Evolutionary conservation across 345 rosid genomes (phyloP).

Genomic region (Salix viminalis): DNA sequence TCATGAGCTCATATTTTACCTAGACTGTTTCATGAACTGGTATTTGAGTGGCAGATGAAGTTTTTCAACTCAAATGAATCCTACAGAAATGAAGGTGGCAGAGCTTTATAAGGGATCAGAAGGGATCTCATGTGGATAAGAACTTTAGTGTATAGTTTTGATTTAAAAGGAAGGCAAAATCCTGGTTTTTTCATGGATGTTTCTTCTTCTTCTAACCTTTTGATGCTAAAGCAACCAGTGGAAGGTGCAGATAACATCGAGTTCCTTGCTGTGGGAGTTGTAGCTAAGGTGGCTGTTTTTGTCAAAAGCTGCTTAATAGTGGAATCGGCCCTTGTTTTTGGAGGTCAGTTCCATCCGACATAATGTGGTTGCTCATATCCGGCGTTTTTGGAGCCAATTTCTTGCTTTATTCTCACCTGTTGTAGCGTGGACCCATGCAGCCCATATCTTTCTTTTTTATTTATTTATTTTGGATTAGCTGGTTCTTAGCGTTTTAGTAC

Average conservation of each 20-base stretch:
- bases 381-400: neutral
- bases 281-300: conserved; percentile 40
- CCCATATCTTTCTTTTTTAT: conserved; percentile 23
- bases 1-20: conserved; percentile 61
- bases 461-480: conserved; percentile 32
- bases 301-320: conserved; percentile 38
- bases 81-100: conserved; percentile 17
- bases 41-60: conserved; percentile 11
- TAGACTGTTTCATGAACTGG: conserved; percentile 10
- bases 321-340: conserved; percentile 42
- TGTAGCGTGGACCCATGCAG: conserved; percentile 9
- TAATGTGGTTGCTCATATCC: neutral
- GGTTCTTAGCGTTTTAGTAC: neutral
- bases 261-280: conserved; percentile 2
- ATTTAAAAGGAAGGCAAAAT: conserved; percentile 3
- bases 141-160: conserved; percentile 26
- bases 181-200: conserved; percentile 1
- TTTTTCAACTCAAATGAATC: conserved; percentile 15
- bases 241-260: conserved; percentile 32
- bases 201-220: neutral
- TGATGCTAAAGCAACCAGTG: conserved; percentile 8
- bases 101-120: conserved; percentile 6
- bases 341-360: conserved; percentile 29
- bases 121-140: conserved; percentile 36
- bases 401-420: neutral